phyloP scores from a whole-genome alignment of 2,329 filamentous ascomycete species.

The Aspergillus sp. region DNA sequence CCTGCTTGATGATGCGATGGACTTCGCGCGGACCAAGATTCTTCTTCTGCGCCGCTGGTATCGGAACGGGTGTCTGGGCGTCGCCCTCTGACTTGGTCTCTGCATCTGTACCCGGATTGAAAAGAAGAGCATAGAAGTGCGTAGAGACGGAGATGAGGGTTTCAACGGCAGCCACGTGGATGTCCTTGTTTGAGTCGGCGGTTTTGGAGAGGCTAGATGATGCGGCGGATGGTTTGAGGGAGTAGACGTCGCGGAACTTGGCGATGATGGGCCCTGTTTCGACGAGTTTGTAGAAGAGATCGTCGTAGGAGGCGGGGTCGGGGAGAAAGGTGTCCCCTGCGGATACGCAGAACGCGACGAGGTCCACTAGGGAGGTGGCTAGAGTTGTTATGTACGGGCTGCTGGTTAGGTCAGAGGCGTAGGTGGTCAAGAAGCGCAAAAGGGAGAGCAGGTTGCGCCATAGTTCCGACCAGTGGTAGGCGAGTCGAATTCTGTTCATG shows the following conservation, averaged over 20 bases:
- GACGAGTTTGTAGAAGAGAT: slow-evolving; percentile 97
- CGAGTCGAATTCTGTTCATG: slow-evolving; percentile 76
- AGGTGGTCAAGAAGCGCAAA: slow-evolving; percentile 87
- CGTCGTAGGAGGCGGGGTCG: slow-evolving; percentile 84
- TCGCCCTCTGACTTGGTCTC: slow-evolving; percentile 17
- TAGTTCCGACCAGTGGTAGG: slow-evolving; percentile 94
- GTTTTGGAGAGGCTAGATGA: slow-evolving; percentile 24
- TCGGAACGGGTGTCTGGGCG: slow-evolving; percentile 31
- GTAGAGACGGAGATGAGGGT: slow-evolving; percentile 77
- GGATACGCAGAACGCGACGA: slow-evolving; percentile 82
- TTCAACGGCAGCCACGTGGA: slow-evolving; percentile 71
- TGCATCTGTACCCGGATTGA: slow-evolving; percentile 54
- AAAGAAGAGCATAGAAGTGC: slow-evolving; percentile 84
- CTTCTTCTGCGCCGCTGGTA: slow-evolving; percentile 54
- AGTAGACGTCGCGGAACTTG: slow-evolving; percentile 81
- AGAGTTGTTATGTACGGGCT: slow-evolving; percentile 73
- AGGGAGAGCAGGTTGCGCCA: slow-evolving; percentile 89
- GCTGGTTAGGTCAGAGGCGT: slow-evolving; percentile 74
- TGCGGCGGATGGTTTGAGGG: slow-evolving; percentile 38
- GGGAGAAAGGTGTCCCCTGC: slow-evolving; percentile 90
- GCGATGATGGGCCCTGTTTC: slow-evolving; percentile 82
- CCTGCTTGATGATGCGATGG: slow-evolving; percentile 89
- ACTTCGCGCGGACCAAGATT: slow-evolving; percentile 83
- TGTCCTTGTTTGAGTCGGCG: slow-evolving; percentile 28
- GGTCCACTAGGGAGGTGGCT: slow-evolving; percentile 76